Conservation (phyloP, 1,284 basidiomycete species). For the Cryptococcus deneoformans region DNA sequence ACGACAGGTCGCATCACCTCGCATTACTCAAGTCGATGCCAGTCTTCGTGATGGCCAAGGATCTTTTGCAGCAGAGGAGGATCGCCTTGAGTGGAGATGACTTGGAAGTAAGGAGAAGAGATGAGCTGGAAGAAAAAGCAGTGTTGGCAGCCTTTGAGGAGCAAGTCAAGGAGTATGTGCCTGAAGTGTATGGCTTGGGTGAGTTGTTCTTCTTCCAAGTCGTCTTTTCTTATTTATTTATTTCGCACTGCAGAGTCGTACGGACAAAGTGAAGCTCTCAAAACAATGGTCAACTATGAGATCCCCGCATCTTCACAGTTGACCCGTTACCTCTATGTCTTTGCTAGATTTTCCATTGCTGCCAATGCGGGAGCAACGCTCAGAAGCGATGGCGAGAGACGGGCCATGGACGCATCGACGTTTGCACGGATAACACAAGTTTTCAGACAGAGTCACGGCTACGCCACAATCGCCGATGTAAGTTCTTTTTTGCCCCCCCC, state of each 20-base stretch:
- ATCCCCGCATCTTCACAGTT: conserved; percentile 26
- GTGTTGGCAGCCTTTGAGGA: conserved; percentile 29
- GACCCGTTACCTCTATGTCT: conserved; percentile 37
- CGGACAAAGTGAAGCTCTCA: conserved; percentile 23
- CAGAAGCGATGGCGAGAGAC: conserved; percentile 11
- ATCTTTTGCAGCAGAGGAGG: conserved; percentile 38
- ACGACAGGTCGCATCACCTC: conserved; percentile 32
- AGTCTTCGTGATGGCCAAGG: conserved; percentile 43
- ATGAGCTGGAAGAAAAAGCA: conserved; percentile 32
- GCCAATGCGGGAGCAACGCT: conserved; percentile 28
- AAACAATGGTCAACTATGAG: conserved; percentile 31
- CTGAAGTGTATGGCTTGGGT: conserved; percentile 42
- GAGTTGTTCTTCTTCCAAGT: conserved; percentile 10
- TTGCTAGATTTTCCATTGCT: conserved; percentile 38
- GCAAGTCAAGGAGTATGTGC: conserved; percentile 41
- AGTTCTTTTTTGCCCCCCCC: neutral
- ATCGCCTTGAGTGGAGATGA: conserved; percentile 41
- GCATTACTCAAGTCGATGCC: conserved; percentile 40
- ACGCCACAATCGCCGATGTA: conserved; percentile 40
- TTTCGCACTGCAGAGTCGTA: conserved; percentile 21
- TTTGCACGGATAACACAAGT: conserved; percentile 40
- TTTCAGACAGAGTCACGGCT: conserved; percentile 33
- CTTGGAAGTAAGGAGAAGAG: conserved; percentile 15
- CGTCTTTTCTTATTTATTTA: neutral
- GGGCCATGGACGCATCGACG: conserved; percentile 38